phyloP scores from a whole-genome alignment of 345 rosid genomes.

The Zanthoxylum bungeanum region DNA sequence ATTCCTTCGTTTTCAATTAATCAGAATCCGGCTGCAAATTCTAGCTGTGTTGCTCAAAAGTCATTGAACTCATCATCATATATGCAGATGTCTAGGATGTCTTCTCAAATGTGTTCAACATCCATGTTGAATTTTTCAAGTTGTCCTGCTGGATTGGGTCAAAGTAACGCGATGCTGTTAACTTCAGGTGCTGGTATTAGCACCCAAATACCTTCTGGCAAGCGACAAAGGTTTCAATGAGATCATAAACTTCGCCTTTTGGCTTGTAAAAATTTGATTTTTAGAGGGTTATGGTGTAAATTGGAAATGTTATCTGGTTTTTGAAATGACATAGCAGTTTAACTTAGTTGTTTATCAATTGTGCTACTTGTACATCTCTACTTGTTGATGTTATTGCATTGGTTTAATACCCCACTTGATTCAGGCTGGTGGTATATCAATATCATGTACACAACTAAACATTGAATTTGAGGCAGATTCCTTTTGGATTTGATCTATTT shows the following conservation, averaged over 20 bases:
- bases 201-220: constrained; percentile 32
- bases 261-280: constrained; percentile 16
- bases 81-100: constrained; percentile 24
- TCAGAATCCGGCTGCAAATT: constrained; percentile 19
- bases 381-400: neutral
- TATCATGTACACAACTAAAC: neutral
- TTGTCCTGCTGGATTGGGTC: constrained; percentile 31
- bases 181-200: constrained; percentile 20
- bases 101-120: constrained; percentile 45
- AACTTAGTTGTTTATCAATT: neutral
- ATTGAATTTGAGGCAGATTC: neutral
- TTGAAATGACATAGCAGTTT: constrained; percentile 23
- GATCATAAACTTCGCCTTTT: neutral
- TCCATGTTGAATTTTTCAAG: constrained; percentile 46
- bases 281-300: constrained; percentile 32
- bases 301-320: constrained; percentile 16
- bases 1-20: constrained; percentile 52
- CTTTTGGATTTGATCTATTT: neutral
- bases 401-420: neutral
- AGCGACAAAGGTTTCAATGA: constrained; percentile 67
- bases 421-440: neutral
- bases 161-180: constrained; percentile 17
- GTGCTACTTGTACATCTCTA: constrained; percentile 7
- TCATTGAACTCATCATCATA: constrained; percentile 11
- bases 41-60: constrained; percentile 11